Evolutionary conservation across 2,329 filamentous ascomycete genomes (phyloP).

Genomic region (Aspergillus fischeri): DNA sequence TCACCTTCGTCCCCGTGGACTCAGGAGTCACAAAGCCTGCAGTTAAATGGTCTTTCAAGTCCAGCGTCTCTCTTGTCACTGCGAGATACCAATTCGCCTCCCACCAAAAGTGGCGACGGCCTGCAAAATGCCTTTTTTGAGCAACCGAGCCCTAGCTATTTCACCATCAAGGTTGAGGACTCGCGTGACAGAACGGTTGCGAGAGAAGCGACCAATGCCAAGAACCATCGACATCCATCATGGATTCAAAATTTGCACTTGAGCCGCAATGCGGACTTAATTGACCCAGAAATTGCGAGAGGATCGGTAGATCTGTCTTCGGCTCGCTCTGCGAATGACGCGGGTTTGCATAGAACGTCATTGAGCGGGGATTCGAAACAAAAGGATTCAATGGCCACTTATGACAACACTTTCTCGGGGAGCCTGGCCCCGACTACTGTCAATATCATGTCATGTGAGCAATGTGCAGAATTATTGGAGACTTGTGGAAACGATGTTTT

Average conservation of each 20-base stretch:
- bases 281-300: slow-evolving; percentile 66
- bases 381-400: neutral
- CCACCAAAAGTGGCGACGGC: slow-evolving; percentile 17
- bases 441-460: slow-evolving; percentile 47
- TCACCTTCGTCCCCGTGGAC: slow-evolving; percentile 33
- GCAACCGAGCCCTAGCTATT: slow-evolving; percentile 73
- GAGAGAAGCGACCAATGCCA: slow-evolving; percentile 53
- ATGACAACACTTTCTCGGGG: neutral
- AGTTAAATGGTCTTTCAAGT: slow-evolving; percentile 16
- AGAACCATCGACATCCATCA: slow-evolving; percentile 70
- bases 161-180: slow-evolving; percentile 66
- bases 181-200: slow-evolving; percentile 61
- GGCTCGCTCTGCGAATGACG: slow-evolving; percentile 17
- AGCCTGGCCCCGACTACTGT: slow-evolving; percentile 33
- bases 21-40: slow-evolving; percentile 20
- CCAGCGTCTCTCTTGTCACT: slow-evolving; percentile 17
- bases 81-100: slow-evolving; percentile 17
- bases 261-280: slow-evolving; percentile 22
- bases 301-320: slow-evolving; percentile 69
- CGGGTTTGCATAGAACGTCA: slow-evolving; percentile 15
- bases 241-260: slow-evolving; percentile 66
- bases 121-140: slow-evolving; percentile 16
- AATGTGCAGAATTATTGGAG: slow-evolving; percentile 56
- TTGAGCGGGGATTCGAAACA: slow-evolving; percentile 10
- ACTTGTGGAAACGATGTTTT: slow-evolving; percentile 54